Conservation (phyloP, 179 eudicot genomes). For the Spergularia azorica region DNA sequence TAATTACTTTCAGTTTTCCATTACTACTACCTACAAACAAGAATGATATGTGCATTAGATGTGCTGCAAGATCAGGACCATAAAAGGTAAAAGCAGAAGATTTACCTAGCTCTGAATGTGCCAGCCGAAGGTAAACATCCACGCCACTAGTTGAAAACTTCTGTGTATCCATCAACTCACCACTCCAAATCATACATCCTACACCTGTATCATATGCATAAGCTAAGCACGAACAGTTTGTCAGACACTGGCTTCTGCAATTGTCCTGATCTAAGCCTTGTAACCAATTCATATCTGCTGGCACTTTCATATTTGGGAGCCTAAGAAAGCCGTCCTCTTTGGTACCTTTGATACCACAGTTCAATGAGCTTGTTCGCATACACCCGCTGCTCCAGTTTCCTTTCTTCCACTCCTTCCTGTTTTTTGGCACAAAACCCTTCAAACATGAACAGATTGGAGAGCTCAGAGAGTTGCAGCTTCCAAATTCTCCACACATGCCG, state of each 20-base stretch:
- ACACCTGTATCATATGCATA: constrained; percentile 24
- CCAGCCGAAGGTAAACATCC: constrained; percentile 29
- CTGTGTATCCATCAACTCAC: constrained; percentile 27
- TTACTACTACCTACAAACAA: not conserved
- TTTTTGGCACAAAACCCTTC: constrained; percentile 45
- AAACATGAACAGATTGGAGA: constrained; percentile 46
- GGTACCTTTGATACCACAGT: constrained; percentile 15
- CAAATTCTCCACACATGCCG: constrained; percentile 50
- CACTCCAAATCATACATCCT: constrained; percentile 31
- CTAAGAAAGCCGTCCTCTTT: constrained; percentile 43
- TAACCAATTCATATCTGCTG: constrained; percentile 28
- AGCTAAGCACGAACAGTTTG: constrained; percentile 24
- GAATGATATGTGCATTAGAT: not conserved
- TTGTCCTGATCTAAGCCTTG: constrained; percentile 15
- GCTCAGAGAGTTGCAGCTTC: constrained; percentile 36
- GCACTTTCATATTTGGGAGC: constrained; percentile 38
- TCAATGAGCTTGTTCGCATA: constrained; percentile 30
- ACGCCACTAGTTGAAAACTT: constrained; percentile 28
- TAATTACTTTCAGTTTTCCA: constrained; percentile 2
- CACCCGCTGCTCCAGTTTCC: constrained; percentile 55
- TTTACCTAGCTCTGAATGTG: constrained; percentile 34
- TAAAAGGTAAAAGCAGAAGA: not conserved
- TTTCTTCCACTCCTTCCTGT: constrained; percentile 38
- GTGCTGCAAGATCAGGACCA: not conserved
- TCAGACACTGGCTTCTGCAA: constrained; percentile 20